Percentiles rank a stretch among this genome's conserved stretches.
These are phyloP conservation scores for Excoecaria cochinchinensis DNA, from an alignment of 345 rosid species.

Conservation along the genomic window DNA sequence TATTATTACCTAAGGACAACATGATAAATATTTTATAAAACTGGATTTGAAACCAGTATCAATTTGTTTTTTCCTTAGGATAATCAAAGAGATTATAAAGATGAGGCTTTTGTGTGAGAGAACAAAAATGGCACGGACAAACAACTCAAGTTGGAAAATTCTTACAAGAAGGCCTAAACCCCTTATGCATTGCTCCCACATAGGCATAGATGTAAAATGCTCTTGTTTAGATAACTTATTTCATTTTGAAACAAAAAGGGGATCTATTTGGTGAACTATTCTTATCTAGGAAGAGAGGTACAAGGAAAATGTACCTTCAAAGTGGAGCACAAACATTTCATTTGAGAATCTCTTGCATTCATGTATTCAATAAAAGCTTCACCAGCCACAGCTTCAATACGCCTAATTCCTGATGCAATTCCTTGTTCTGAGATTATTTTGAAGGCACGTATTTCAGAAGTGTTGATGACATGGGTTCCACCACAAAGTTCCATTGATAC, in stretches of 20 bases:
- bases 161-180: not conserved
- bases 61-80: not conserved
- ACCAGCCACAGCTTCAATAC: slow-evolving; percentile 96
- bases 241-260: not conserved
- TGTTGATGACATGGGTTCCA: slow-evolving; percentile 91
- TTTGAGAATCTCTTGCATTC: slow-evolving; percentile 67
- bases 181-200: not conserved
- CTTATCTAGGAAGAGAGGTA: not conserved
- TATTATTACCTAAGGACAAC: too few relatives aligned
- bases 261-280: not conserved
- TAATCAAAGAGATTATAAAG: not conserved
- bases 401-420: slow-evolving; percentile 92
- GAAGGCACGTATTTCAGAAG: slow-evolving; percentile 87
- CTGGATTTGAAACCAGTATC: not conserved
- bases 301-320: slow-evolving; percentile 60
- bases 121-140: slow-evolving; percentile 6
- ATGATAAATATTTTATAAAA: not conserved
- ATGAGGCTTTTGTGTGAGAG: not conserved
- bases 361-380: slow-evolving; percentile 90
- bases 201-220: not conserved
- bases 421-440: slow-evolving; percentile 93
- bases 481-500: slow-evolving; percentile 99
- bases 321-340: slow-evolving; percentile 75
- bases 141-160: not conserved
- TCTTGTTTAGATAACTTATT: not conserved